Percentiles rank a stretch among this genome's conserved stretches.
Evolutionary conservation across 148 eudicot genomes (phyloP).

Genomic region (Diospyros kaki): DNA sequence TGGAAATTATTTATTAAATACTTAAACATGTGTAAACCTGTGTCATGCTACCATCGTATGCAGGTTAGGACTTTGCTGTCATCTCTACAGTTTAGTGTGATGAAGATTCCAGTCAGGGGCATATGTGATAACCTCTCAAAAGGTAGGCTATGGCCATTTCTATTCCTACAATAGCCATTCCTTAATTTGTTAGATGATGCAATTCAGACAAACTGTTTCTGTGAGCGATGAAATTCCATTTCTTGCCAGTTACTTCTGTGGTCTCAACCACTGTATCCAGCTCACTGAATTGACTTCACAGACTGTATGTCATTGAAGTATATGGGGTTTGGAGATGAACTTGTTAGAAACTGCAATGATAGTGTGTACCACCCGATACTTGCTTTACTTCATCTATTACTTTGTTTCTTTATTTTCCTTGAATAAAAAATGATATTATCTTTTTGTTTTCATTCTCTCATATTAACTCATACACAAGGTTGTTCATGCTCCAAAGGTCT

Average conservation of each 20-base stretch:
- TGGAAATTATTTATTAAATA: neutral
- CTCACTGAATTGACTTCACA: no score
- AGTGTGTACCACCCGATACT: neutral
- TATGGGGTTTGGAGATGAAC: neutral
- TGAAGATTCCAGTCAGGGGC: slow-evolving; percentile 75
- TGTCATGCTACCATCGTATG: slow-evolving; percentile 7
- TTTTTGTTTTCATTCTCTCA: no score
- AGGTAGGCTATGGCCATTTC: slow-evolving; percentile 38
- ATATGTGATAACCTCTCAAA: slow-evolving; percentile 35
- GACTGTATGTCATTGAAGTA: no score
- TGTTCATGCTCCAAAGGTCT: no score
- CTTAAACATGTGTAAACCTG: neutral
- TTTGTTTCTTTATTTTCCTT: no score
- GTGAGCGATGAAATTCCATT: neutral
- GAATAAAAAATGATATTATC: no score
- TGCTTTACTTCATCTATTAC: no score
- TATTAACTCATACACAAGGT: no score
- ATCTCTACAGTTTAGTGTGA: slow-evolving; percentile 48
- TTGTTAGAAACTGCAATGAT: neutral
- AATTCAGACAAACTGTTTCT: neutral
- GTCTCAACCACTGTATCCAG: neutral
- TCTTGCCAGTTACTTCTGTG: neutral
- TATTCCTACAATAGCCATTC: neutral
- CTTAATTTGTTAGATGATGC: neutral
- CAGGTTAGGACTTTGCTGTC: slow-evolving; percentile 65